phyloP scores from a whole-genome alignment of 2,329 filamentous ascomycete genomes.

The Ophiobolus disseminans region DNA sequence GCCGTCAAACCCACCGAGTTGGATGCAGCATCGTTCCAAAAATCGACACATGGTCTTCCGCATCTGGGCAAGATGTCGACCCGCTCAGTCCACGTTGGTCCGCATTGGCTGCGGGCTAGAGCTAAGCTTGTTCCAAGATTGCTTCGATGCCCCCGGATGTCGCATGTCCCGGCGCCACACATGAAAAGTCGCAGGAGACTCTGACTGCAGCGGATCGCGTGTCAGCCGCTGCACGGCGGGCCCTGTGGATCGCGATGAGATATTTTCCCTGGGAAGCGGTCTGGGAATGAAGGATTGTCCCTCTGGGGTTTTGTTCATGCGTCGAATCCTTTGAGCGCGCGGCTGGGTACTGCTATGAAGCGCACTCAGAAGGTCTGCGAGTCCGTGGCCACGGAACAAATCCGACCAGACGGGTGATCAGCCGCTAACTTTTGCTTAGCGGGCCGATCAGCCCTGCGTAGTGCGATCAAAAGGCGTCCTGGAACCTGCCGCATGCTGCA shows the following conservation, averaged over 20 bases:
- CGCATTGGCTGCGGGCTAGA: conserved; percentile 28
- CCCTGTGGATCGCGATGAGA: not conserved
- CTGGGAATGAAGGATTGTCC: not conserved
- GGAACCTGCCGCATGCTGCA: not conserved
- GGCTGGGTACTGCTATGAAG: too few relatives aligned
- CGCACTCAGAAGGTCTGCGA: too few relatives aligned
- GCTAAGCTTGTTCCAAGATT: conserved; percentile 45
- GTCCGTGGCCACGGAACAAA: too few relatives aligned
- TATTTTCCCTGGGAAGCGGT: not conserved
- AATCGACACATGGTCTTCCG: conserved; percentile 9
- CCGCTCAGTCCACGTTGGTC: conserved; percentile 6
- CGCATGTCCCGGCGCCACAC: conserved; percentile 44
- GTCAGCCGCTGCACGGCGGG: conserved; percentile 17
- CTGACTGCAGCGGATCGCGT: conserved; percentile 24
- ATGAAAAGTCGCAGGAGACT: conserved; percentile 30
- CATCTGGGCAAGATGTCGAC: conserved; percentile 8
- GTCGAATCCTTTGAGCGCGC: not conserved
- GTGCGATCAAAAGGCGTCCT: not conserved
- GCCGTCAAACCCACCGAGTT: conserved; percentile 5
- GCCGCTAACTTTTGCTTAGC: not conserved
- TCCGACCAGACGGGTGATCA: not conserved
- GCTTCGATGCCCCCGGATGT: conserved; percentile 45
- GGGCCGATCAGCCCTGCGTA: not conserved
- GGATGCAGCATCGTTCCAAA: conserved; percentile 9
- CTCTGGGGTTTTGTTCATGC: not conserved